Base-by-base conservation (phyloP, 1,284 basidiomycete genomes). In the Boletus sp. region DNA sequence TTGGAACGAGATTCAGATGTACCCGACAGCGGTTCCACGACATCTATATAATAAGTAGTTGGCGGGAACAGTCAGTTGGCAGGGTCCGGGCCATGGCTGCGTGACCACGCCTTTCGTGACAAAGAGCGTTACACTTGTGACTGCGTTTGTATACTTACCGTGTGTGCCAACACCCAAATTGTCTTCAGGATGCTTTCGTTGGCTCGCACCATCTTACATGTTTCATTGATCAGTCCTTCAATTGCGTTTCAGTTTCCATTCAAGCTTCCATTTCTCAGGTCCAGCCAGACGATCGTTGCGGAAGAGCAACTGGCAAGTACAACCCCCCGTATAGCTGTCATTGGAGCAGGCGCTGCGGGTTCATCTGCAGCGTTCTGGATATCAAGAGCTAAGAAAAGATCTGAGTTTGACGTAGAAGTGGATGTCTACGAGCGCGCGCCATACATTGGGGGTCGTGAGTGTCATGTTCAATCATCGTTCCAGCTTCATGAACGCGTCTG, bases 281-380 rank as follows among this genome's bases (percentile, higher is more conserved):
- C 66, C 64, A 64, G 34, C 41, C 60, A 59, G 27, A 52, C 55
- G 41, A 49, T 54, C 36, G 37, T 59, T 27, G 55, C 45, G 29
- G 59, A 59, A 20, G 62, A 49, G 49, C 56, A 60, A 35, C 38
- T n/a, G 22, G 40, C 37, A 32, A 43, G 36, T 36, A 37, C 49
- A 44, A 64, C 66, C 1, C 71, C 76, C 34, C 68, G 74, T 39
- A 70, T 95, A 52, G 92, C 92, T 7, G 82, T 95, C 59, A 80
- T 95, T 36, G 93, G 93, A 30, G 91, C 92, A 0, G 93, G 93
- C 17, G 89, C 93, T 8, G 88, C 78, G 8, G 94, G 93, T 3
- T 82, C 81, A 9, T 84, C 88, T 10, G 88, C 92, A 8, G 90
- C 93, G 1, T 94, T 91, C 67, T 94, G 91, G 82, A 78, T 95